These are phyloP conservation scores for Arthroderma sp. DNA, from an alignment of 2,329 filamentous ascomycete species.

Conservation along the genomic window DNA sequence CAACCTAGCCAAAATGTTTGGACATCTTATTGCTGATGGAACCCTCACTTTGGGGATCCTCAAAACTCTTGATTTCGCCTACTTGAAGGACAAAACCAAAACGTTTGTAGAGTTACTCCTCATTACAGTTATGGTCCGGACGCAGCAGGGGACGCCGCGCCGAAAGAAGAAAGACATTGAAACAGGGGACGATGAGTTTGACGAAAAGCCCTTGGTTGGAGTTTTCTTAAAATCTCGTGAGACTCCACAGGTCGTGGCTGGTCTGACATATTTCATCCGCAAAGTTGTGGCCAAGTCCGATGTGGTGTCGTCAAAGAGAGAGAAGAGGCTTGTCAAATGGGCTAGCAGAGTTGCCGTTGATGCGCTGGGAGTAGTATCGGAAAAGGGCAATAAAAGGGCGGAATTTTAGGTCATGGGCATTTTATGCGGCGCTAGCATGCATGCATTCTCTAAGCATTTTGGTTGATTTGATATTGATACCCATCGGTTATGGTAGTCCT, in stretches of 20 bases:
- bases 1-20: slow-evolving; percentile 56
- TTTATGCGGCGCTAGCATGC: too few species aligned
- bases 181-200: slow-evolving; percentile 23
- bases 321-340: slow-evolving; percentile 39
- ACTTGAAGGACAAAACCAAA: slow-evolving; percentile 61
- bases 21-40: slow-evolving; percentile 47
- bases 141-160: slow-evolving; percentile 35
- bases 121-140: slow-evolving; percentile 59
- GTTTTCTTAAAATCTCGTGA: slow-evolving; percentile 54
- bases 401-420: too few species aligned
- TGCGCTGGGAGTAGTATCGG: slow-evolving; percentile 25
- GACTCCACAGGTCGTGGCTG: slow-evolving; percentile 55
- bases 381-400: not conserved
- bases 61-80: slow-evolving; percentile 60
- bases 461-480: too few species aligned
- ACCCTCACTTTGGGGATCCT: slow-evolving; percentile 44
- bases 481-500: not conserved
- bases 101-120: slow-evolving; percentile 71
- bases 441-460: too few species aligned
- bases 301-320: slow-evolving; percentile 35
- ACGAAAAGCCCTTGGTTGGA: slow-evolving; percentile 48
- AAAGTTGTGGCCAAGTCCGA: slow-evolving; percentile 59
- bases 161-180: slow-evolving; percentile 13
- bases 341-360: slow-evolving; percentile 29
- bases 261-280: slow-evolving; percentile 66